Evolutionary conservation across 306 rosid species (phyloP).

Genomic region (Styphnolobium japonicum): DNA sequence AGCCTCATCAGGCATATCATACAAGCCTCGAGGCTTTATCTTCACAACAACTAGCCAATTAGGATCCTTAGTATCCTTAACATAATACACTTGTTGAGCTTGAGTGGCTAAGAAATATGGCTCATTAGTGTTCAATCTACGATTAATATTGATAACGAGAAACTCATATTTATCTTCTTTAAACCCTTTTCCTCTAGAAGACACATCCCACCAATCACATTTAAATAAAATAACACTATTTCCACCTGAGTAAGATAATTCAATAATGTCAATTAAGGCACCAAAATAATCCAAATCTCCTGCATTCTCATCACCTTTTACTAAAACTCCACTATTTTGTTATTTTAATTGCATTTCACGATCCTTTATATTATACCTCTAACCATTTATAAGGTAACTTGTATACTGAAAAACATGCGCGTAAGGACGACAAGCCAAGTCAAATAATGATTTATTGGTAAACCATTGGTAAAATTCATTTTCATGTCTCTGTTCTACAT

Average conservation of each 20-base stretch:
- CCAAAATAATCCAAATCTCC: background rate
- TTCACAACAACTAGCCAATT: background rate
- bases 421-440: background rate
- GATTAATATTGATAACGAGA: too few relatives aligned
- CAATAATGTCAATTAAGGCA: background rate
- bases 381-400: background rate
- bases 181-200: too few relatives aligned
- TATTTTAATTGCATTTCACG: background rate
- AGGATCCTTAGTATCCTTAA: background rate
- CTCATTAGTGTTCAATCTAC: too few relatives aligned
- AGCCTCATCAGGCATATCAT: background rate
- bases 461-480: background rate
- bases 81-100: background rate
- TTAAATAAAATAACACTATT: too few relatives aligned
- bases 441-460: background rate
- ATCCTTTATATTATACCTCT: background rate
- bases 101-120: too few relatives aligned
- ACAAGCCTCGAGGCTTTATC: background rate
- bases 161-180: too few relatives aligned
- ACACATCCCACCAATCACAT: too few relatives aligned
- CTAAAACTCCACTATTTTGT: background rate
- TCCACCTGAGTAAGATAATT: background rate
- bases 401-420: background rate
- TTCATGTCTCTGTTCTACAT: background rate
- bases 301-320: background rate